Conservation (phyloP, 2,329 filamentous ascomycete genomes). For the Bretziella fagacearum region DNA sequence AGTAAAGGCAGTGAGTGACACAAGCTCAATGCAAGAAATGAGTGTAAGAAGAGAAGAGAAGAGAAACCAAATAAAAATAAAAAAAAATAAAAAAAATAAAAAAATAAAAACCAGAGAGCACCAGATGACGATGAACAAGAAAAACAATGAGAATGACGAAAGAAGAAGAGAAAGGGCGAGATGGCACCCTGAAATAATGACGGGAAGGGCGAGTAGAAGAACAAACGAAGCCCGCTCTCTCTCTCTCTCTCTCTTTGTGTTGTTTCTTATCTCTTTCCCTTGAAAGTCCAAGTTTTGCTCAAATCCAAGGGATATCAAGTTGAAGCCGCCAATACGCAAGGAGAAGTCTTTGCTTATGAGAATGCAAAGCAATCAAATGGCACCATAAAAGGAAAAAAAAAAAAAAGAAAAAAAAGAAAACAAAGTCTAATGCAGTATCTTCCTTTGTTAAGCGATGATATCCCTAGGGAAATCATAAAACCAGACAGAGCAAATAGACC, state of each 20-base stretch:
- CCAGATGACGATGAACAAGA: neutral
- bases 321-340: too few relatives aligned
- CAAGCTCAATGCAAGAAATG: too few relatives aligned
- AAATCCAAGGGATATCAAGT: too few relatives aligned
- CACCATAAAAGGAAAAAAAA: neutral
- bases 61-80: neutral
- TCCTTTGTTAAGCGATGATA: neutral
- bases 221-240: neutral
- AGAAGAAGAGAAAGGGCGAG: slow-evolving; percentile 1
- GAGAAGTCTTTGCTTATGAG: too few relatives aligned
- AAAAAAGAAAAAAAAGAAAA: neutral
- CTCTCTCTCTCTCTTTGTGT: neutral
- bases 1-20: too few relatives aligned
- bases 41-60: neutral
- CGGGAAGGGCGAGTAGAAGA: too few relatives aligned
- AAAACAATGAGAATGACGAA: neutral
- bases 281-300: neutral
- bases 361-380: neutral
- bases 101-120: neutral
- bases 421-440: too few relatives aligned
- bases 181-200: neutral
- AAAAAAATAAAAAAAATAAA: neutral
- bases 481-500: too few relatives aligned
- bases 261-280: neutral
- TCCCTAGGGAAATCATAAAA: neutral